Conservation (phyloP, 257 asterid species). For the Scutellaria galericulata region DNA sequence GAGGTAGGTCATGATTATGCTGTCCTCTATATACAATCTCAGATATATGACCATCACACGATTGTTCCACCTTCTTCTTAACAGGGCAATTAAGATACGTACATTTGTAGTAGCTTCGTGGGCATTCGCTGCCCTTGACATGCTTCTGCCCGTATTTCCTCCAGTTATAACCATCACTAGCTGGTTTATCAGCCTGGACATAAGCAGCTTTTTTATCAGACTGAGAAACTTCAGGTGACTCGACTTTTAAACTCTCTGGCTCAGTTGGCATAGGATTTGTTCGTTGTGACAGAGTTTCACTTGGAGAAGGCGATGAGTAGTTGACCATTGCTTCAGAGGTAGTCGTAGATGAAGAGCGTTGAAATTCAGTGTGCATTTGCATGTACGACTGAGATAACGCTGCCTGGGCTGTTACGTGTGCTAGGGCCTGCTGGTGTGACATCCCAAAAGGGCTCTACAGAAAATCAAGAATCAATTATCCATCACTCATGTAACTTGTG, state of each 20-base stretch:
- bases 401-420: slow-evolving; percentile 98
- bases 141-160: slow-evolving; percentile 95
- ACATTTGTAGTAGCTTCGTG: slow-evolving; percentile 92
- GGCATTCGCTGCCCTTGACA: slow-evolving; percentile 88
- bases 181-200: slow-evolving; percentile 58
- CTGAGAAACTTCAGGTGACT: slow-evolving; percentile 53
- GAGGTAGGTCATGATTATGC: slow-evolving; percentile 82
- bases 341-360: slow-evolving; percentile 42
- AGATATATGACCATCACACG: slow-evolving; percentile 68
- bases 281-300: slow-evolving; percentile 40
- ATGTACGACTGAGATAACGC: slow-evolving; percentile 63
- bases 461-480: slow-evolving; percentile 18
- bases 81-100: slow-evolving; percentile 69
- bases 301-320: slow-evolving; percentile 43
- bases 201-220: slow-evolving; percentile 51
- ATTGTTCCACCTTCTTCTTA: slow-evolving; percentile 87
- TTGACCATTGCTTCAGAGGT: slow-evolving; percentile 41
- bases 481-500: slow-evolving; percentile 17
- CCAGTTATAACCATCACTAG: slow-evolving; percentile 95
- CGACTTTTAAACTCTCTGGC: slow-evolving; percentile 45
- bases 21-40: slow-evolving; percentile 87
- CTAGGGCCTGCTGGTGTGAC: slow-evolving; percentile 97
- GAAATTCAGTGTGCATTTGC: slow-evolving; percentile 65
- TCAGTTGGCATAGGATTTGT: slow-evolving; percentile 35
- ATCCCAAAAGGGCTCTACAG: slow-evolving; percentile 96